Evolutionary conservation across 768 basidiomycete genomes (phyloP).

Genomic region (Hypsizygus marmoreus): DNA sequence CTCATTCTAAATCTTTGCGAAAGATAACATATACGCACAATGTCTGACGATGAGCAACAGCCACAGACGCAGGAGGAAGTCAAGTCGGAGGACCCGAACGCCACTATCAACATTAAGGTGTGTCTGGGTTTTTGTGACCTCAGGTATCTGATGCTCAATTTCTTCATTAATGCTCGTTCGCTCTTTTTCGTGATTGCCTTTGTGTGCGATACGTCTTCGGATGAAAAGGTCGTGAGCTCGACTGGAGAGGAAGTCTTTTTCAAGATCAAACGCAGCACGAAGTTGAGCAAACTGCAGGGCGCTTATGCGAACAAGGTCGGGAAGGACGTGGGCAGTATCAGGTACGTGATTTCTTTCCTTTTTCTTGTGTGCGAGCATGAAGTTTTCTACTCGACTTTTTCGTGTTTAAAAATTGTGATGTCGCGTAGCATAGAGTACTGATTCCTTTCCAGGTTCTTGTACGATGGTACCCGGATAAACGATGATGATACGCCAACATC

Average conservation of each 20-base stretch:
- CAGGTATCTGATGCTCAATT: too few species aligned
- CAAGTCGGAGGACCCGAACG: conserved; percentile 59
- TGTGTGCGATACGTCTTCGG: too few species aligned
- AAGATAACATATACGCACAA: conserved; percentile 22
- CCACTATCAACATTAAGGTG: conserved; percentile 82
- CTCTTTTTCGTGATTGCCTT: too few species aligned
- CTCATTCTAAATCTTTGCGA: neutral
- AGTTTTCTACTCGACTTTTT: conserved; percentile 1
- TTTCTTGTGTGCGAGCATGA: conserved; percentile 4
- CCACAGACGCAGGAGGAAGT: conserved; percentile 40
- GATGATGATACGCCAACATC: conserved; percentile 87
- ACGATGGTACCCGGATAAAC: conserved; percentile 83
- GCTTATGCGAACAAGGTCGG: conserved; percentile 94
- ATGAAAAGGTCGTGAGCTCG: conserved; percentile 68
- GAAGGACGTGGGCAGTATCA: conserved; percentile 83
- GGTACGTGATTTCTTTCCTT: conserved; percentile 52
- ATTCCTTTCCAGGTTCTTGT: conserved; percentile 71
- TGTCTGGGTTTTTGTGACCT: too few species aligned
- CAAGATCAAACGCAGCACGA: conserved; percentile 95
- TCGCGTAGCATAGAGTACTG: conserved; percentile 2
- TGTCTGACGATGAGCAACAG: conserved; percentile 58
- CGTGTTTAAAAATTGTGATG: neutral
- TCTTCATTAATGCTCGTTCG: too few species aligned
- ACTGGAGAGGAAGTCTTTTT: conserved; percentile 90
- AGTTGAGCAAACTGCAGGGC: conserved; percentile 88